A percentile compares a stretch with the other conserved stretches of the same genome.
Conservation (phyloP, 306 rosid species). For the Medicago lupulina region DNA sequence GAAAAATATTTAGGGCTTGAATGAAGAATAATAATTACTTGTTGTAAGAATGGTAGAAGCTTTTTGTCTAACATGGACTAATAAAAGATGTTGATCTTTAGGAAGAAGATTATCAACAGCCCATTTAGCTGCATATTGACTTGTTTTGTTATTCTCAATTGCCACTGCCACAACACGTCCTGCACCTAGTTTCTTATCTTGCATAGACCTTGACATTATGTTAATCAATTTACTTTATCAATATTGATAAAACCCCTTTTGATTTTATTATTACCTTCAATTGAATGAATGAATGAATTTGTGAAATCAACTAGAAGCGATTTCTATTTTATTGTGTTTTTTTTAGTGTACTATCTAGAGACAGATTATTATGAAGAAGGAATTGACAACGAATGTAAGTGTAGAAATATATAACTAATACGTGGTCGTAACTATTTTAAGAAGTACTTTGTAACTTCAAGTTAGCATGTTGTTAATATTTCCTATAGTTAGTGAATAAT, state of each 20-base stretch:
- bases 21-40: slow-evolving; percentile 38
- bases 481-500: background rate
- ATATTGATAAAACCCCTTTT: background rate
- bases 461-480: no score
- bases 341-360: background rate
- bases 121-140: slow-evolving; percentile 87
- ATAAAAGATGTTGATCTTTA: slow-evolving; percentile 64
- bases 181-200: slow-evolving; percentile 54
- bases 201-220: slow-evolving; percentile 50
- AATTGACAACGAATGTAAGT: background rate
- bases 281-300: background rate
- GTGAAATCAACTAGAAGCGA: background rate
- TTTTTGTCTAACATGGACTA: slow-evolving; percentile 67
- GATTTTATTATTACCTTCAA: no score
- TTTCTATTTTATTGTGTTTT: background rate
- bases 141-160: slow-evolving; percentile 70
- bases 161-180: slow-evolving; percentile 82
- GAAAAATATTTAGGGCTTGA: background rate
- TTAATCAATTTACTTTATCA: background rate
- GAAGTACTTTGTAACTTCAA: background rate
- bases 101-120: slow-evolving; percentile 76
- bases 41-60: slow-evolving; percentile 52
- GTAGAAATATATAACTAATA: background rate
- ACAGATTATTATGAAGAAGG: background rate
- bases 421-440: slow-evolving; percentile 37